phyloP scores from a whole-genome alignment of 2,329 filamentous ascomycete species.

The Penicillium corylophilum region DNA sequence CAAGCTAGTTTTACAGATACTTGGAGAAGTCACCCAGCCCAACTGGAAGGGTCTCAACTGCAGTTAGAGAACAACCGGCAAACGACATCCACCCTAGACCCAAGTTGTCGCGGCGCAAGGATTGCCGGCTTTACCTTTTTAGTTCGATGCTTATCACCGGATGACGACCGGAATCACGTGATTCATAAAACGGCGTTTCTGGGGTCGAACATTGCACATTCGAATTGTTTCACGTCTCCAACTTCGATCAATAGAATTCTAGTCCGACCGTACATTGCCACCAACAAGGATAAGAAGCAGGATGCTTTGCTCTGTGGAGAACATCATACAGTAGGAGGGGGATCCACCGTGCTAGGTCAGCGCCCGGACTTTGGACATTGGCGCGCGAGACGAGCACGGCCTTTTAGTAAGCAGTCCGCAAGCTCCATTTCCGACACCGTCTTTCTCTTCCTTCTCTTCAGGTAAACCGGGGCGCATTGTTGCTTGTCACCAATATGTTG shows the following conservation, averaged over 20 bases:
- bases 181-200: neutral
- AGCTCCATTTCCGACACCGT: slow-evolving; percentile 20
- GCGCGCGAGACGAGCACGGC: slow-evolving; percentile 2
- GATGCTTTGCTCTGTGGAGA: neutral
- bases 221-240: neutral
- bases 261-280: neutral
- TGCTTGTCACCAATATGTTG: slow-evolving; percentile 30
- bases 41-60: neutral
- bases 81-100: neutral
- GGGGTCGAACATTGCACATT: too few species aligned
- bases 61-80: neutral
- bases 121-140: neutral
- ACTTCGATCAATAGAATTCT: neutral
- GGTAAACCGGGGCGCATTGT: slow-evolving; percentile 25
- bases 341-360: neutral
- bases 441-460: slow-evolving; percentile 13
- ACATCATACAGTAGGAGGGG: too few species aligned
- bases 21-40: neutral
- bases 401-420: slow-evolving; percentile 25
- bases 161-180: neutral
- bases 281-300: neutral
- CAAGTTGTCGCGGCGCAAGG: neutral
- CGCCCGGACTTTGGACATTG: slow-evolving; percentile 6
- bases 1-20: neutral
- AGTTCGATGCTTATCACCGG: neutral